phyloP scores from a whole-genome alignment of 1,139 yeast species.

The Geotrichum candidum region DNA sequence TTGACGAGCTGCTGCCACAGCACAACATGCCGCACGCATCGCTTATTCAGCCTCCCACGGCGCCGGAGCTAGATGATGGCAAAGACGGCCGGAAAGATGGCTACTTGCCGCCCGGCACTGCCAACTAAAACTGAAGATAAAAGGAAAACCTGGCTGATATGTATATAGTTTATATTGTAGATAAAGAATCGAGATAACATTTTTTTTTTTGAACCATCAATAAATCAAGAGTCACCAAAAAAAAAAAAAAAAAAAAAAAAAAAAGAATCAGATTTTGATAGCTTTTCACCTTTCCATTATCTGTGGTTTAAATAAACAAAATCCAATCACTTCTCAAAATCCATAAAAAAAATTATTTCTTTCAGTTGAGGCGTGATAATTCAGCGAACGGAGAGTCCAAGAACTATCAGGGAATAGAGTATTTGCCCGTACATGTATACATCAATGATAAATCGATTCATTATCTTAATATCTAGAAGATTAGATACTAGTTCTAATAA shows the following conservation, averaged over 20 bases:
- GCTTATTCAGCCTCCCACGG: conserved; percentile 22
- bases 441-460: too few species aligned
- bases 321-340: too few species aligned
- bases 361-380: too few species aligned
- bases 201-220: background rate
- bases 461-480: too few species aligned
- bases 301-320: too few species aligned
- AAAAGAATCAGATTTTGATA: too few species aligned
- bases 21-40: conserved; percentile 29
- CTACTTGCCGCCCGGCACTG: background rate
- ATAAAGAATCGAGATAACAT: background rate
- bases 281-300: too few species aligned
- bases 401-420: too few species aligned
- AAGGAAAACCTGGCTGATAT: background rate
- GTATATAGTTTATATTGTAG: background rate
- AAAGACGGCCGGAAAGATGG: background rate
- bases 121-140: background rate
- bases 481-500: too few species aligned
- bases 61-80: conserved; percentile 9
- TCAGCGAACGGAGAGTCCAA: too few species aligned
- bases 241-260: background rate
- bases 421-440: too few species aligned
- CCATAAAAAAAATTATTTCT: too few species aligned
- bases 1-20: conserved; percentile 25
- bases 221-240: background rate